Conservation (phyloP, 306 rosid species). For the Erythrophleum fordii region DNA sequence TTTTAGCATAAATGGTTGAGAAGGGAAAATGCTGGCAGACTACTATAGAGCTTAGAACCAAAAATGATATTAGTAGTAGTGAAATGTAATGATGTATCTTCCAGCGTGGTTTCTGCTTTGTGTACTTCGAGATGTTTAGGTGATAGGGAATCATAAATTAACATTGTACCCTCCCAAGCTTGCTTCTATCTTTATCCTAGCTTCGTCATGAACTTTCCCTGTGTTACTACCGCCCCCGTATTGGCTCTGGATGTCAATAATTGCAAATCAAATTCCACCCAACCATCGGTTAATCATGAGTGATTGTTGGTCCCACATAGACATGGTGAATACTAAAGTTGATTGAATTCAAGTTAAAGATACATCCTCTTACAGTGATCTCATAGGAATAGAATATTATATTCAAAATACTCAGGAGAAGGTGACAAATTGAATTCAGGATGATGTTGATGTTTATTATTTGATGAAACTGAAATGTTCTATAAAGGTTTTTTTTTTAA, state of each 20-base stretch:
- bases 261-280: conserved; percentile 42
- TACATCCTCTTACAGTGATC: neutral
- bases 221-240: neutral
- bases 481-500: no score
- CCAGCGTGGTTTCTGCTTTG: conserved; percentile 20
- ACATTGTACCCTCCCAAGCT: conserved; percentile 57
- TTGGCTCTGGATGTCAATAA: conserved; percentile 40
- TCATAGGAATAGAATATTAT: neutral
- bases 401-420: no score
- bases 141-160: conserved; percentile 48
- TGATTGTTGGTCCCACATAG: conserved; percentile 52
- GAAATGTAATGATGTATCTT: conserved; percentile 35
- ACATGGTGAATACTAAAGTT: conserved; percentile 45
- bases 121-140: conserved; percentile 53
- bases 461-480: no score
- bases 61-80: conserved; percentile 51
- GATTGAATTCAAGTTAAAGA: neutral
- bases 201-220: conserved; percentile 49
- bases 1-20: conserved; percentile 14
- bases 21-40: conserved; percentile 39
- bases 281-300: conserved; percentile 36
- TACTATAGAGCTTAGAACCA: conserved; percentile 55
- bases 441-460: no score
- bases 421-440: no score
- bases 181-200: conserved; percentile 37